These are phyloP conservation scores for Nemania abortiva DNA, from an alignment of 2,329 filamentous ascomycete species.

Conservation along the genomic window DNA sequence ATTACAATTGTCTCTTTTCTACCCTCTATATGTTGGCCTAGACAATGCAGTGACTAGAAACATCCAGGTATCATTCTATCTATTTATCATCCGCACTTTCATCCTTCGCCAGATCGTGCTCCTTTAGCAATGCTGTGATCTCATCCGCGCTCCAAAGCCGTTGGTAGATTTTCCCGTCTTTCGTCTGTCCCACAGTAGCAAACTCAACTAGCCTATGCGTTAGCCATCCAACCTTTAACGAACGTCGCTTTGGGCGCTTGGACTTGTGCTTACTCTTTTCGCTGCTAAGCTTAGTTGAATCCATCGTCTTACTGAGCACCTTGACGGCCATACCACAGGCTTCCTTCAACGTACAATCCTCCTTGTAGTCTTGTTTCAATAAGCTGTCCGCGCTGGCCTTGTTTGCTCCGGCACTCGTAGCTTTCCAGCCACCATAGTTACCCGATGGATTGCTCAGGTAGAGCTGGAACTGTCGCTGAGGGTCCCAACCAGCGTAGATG, in stretches of 20 bases:
- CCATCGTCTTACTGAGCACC: constrained; percentile 99
- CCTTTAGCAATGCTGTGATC: constrained; percentile 92
- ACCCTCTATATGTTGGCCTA: constrained; percentile 34
- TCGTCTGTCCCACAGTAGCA: constrained; percentile 95
- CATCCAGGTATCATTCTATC: constrained; percentile 20
- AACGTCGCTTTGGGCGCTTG: background rate
- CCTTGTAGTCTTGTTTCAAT: constrained; percentile 99
- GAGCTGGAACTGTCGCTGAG: constrained; percentile 95
- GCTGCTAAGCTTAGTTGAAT: constrained; percentile 97
- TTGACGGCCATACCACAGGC: constrained; percentile 98
- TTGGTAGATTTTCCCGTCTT: constrained; percentile 97
- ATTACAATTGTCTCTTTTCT: constrained; percentile 41
- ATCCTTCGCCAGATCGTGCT: constrained; percentile 93
- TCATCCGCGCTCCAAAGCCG: constrained; percentile 97
- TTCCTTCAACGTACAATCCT: constrained; percentile 95
- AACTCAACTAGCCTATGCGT: constrained; percentile 80
- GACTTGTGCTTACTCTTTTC: constrained; percentile 85
- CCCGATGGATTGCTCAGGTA: constrained; percentile 99
- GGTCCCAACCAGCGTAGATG: constrained; percentile 99
- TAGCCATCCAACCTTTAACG: constrained; percentile 25
- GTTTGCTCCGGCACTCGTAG: constrained; percentile 96
- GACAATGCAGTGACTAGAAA: constrained; percentile 23
- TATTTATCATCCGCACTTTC: constrained; percentile 78
- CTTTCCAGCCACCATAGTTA: constrained; percentile 99
- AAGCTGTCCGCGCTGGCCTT: constrained; percentile 97